Evolutionary conservation across 352 stramenopile species (phyloP).

Genomic region (Peronospora belbahrii): DNA sequence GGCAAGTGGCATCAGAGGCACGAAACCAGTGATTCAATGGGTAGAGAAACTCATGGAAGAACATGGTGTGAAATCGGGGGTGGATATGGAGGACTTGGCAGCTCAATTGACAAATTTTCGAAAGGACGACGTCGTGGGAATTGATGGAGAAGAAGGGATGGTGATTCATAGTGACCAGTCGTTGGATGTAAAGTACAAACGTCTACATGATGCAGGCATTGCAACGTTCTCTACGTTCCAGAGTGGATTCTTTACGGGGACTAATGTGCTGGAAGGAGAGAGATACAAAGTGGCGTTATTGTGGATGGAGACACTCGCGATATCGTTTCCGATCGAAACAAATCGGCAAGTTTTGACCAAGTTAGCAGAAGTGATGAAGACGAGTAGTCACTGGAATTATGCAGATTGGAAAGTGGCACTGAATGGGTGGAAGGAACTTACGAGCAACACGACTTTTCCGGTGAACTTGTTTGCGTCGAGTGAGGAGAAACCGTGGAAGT

Average conservation of each 20-base stretch:
- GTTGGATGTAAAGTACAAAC: slow-evolving; percentile 56
- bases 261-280: slow-evolving; percentile 48
- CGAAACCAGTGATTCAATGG: slow-evolving; percentile 54
- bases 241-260: slow-evolving; percentile 65
- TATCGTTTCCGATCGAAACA: slow-evolving; percentile 53
- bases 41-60: slow-evolving; percentile 48
- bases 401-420: slow-evolving; percentile 54
- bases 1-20: slow-evolving; percentile 21
- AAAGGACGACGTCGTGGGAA: slow-evolving; percentile 29
- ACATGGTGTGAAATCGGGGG: slow-evolving; percentile 40
- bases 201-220: slow-evolving; percentile 57
- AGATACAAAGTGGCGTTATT: slow-evolving; percentile 52
- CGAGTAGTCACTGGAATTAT: slow-evolving; percentile 40
- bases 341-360: slow-evolving; percentile 48
- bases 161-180: slow-evolving; percentile 34
- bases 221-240: slow-evolving; percentile 64
- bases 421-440: slow-evolving; percentile 48
- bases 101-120: slow-evolving; percentile 41
- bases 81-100: slow-evolving; percentile 41
- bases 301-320: slow-evolving; percentile 55
- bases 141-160: slow-evolving; percentile 7
- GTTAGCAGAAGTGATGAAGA: slow-evolving; percentile 32
- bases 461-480: slow-evolving; percentile 49
- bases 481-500: slow-evolving; percentile 38
- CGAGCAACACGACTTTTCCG: slow-evolving; percentile 44